Evolutionary conservation across 179 eudicot species (phyloP), one percentile per base, ranked within the genome.

Genomic region (Silene vulgaris): DNA sequence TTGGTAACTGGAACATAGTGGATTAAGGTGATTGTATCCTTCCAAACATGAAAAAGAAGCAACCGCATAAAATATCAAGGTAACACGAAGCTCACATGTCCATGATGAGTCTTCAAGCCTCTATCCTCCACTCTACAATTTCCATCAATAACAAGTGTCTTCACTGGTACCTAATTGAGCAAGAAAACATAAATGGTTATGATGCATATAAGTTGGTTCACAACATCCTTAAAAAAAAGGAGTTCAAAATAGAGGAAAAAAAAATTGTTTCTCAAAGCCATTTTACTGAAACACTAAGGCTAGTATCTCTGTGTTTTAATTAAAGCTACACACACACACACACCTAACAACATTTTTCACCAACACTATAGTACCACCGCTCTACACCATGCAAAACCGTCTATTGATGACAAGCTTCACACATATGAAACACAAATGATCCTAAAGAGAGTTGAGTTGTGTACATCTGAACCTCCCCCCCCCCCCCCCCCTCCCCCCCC

Each of bases 111-210:
- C 89, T 96, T 96, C 89, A 96, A 81, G 74, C 99, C 99, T 80
- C 93, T 85, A 70, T 96, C 99, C 90, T 96, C 99, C 85, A 96
- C 99, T 78, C 99, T 87, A 80, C 99, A 96, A 82, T 93, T 96
- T 71, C 99, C 99, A 85, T 96, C 99, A 72, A 96, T 90, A 71
- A 93, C 91, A 77, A 96, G 89, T 56, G 97, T 91, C 88, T 93
- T 91, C 77, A 93, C 86, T n/a, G 99, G 99, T 67, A 90, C 98
- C 98, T 96, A 77, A 56, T 70, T 21, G 37, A 60, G 69, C 35
- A 72, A 14, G 52, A 12, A 45, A 66, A 79, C 8, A 69, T 16
- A 64, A 57, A 48, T n/a, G n/a, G 54, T 11, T 67, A 13, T 43
- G 11, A 69, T 35, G 20, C 4, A 23, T 64, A 64, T 64, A 65